Evolutionary conservation across 139 green algal genomes (phyloP).

Genomic region (Chlorella sp.): DNA sequence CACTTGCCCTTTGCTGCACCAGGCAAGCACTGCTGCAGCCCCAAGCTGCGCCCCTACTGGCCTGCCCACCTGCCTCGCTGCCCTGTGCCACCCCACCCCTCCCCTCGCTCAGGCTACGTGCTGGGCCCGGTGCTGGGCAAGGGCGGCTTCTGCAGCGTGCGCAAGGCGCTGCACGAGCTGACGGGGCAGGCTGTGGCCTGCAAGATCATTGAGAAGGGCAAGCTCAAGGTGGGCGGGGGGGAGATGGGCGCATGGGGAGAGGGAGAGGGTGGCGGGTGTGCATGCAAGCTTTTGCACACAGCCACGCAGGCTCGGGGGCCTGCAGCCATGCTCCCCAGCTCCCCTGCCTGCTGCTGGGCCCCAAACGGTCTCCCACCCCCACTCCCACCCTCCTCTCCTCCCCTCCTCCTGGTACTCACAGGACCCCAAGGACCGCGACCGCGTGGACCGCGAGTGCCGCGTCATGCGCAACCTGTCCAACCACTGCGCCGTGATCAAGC

Average conservation of each 20-base stretch:
- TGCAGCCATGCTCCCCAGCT: neutral
- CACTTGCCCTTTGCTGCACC: neutral
- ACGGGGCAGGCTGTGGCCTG: slow-evolving; percentile 76
- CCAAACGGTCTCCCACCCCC: no score
- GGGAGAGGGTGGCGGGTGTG: no score
- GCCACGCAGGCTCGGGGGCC: no score
- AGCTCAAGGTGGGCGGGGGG: slow-evolving; percentile 70
- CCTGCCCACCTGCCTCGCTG: no score
- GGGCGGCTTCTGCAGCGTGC: slow-evolving; percentile 86
- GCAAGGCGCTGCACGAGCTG: slow-evolving; percentile 71
- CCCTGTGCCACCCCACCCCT: neutral
- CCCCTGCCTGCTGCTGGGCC: neutral
- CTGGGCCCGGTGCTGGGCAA: slow-evolving; percentile 84
- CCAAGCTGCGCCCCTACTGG: no score
- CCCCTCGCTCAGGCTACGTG: slow-evolving; percentile 70
- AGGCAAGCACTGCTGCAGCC: no score
- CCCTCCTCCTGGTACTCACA: slow-evolving; percentile 33
- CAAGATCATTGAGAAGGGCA: slow-evolving; percentile 90
- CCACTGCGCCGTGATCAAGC: slow-evolving; percentile 70
- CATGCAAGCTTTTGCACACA: no score
- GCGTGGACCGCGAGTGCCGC: slow-evolving; percentile 83
- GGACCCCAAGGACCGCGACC: slow-evolving; percentile 63
- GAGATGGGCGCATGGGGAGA: no score
- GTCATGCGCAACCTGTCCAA: slow-evolving; percentile 81
- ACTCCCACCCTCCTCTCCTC: neutral